phyloP scores from a whole-genome alignment of 306 rosid species.

The Fragaria nilgerrensis region DNA sequence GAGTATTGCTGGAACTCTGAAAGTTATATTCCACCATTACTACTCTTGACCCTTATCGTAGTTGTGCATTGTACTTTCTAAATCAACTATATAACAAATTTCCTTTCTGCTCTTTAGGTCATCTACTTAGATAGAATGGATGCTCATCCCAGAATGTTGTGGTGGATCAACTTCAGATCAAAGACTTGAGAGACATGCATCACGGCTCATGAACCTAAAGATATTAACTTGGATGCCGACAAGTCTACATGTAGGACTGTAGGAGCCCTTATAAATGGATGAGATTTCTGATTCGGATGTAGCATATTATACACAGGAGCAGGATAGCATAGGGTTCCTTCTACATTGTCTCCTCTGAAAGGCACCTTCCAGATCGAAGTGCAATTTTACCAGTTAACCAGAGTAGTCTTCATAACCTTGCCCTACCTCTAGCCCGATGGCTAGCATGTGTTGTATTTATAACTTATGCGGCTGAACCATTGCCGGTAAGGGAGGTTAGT shows the following conservation, averaged over 20 bases:
- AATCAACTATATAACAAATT: background rate
- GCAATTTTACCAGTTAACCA: background rate
- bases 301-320: slow-evolving; percentile 1
- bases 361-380: slow-evolving; percentile 7
- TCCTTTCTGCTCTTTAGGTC: slow-evolving; percentile 18
- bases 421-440: background rate
- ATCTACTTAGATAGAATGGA: slow-evolving; percentile 18
- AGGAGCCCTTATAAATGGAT: background rate
- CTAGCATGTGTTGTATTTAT: slow-evolving; percentile 1
- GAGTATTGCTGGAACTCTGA: background rate
- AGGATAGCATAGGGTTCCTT: background rate
- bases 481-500: background rate
- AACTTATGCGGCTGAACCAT: background rate
- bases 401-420: background rate
- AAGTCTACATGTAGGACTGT: background rate
- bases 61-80: background rate
- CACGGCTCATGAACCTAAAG: background rate
- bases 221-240: slow-evolving; percentile 1
- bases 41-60: background rate
- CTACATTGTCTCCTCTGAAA: background rate
- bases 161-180: background rate
- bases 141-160: background rate
- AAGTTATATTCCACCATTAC: background rate
- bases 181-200: background rate
- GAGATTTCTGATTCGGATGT: background rate